A percentile compares a stretch with the other conserved stretches of the same genome.
phyloP scores from a whole-genome alignment of 1,139 yeast genomes.

The Wickerhamomyces sp. region DNA sequence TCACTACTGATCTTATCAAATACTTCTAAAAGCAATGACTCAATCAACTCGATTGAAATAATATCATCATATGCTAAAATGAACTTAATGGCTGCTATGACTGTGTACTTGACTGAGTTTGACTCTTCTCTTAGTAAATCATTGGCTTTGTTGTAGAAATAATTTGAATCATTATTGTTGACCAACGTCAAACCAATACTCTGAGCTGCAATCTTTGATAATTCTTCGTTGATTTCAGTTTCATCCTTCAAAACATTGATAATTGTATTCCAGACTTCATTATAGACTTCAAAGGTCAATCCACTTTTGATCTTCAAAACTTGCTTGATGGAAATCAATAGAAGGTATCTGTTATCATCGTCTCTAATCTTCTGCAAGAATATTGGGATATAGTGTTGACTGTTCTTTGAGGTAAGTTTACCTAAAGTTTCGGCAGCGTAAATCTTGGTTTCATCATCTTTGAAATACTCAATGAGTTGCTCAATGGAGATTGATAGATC shows the following conservation, averaged over 20 bases:
- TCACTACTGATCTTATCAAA: slow-evolving; percentile 32
- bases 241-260: slow-evolving; percentile 9
- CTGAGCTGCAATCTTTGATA: slow-evolving; percentile 31
- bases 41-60: slow-evolving; percentile 19
- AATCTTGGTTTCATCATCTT: slow-evolving; percentile 36
- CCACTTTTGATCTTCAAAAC: slow-evolving; percentile 28
- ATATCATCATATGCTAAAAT: slow-evolving; percentile 24
- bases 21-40: slow-evolving; percentile 21
- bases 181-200: slow-evolving; percentile 31
- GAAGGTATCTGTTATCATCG: slow-evolving; percentile 27
- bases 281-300: slow-evolving; percentile 14
- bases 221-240: slow-evolving; percentile 24
- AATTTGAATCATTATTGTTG: slow-evolving; percentile 18
- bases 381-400: slow-evolving; percentile 30
- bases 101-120: slow-evolving; percentile 20
- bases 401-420: slow-evolving; percentile 37
- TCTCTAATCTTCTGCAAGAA: slow-evolving; percentile 29
- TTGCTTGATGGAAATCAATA: slow-evolving; percentile 36
- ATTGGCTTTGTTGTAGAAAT: slow-evolving; percentile 18
- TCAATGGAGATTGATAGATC: slow-evolving; percentile 16
- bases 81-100: slow-evolving; percentile 33
- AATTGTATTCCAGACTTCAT: slow-evolving; percentile 20
- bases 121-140: slow-evolving; percentile 14
- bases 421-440: slow-evolving; percentile 55
- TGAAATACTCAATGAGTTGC: slow-evolving; percentile 15